Conservation (phyloP, 768 basidiomycete species). For the Termitomyces sp. region DNA sequence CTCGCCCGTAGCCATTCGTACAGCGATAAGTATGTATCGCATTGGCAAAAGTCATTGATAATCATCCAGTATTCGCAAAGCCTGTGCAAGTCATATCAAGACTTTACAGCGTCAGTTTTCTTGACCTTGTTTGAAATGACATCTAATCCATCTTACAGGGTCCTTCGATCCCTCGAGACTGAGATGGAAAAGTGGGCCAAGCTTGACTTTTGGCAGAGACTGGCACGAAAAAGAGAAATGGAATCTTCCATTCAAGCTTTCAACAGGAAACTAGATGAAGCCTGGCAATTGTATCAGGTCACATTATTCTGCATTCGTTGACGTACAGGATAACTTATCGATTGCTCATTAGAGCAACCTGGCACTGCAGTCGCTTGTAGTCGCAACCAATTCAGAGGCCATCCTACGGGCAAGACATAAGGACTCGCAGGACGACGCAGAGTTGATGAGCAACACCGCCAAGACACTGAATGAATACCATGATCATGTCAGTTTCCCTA, state of each 20-base stretch:
- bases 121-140: not conserved
- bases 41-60: not conserved
- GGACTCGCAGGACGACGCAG: not conserved
- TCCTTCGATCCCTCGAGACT: not conserved
- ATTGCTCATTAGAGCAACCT: not conserved
- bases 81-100: not conserved
- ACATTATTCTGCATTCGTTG: not conserved
- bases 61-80: not conserved
- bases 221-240: not conserved
- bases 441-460: not conserved
- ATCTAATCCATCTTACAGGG: not conserved
- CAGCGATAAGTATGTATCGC: not conserved
- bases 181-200: not conserved
- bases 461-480: not conserved
- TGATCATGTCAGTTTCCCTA: not conserved
- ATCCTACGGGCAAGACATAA: not conserved
- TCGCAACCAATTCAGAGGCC: not conserved
- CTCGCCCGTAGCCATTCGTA: not conserved
- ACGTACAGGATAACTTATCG: not conserved
- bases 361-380: not conserved
- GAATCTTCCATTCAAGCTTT: not conserved
- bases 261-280: not conserved
- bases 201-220: not conserved
- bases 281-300: not conserved
- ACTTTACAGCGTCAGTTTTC: not conserved